Evolutionary conservation across 164 flowering plant species (phyloP), one percentile per base, ranked within the genome.

Genomic region (Magnolia officinalis): DNA sequence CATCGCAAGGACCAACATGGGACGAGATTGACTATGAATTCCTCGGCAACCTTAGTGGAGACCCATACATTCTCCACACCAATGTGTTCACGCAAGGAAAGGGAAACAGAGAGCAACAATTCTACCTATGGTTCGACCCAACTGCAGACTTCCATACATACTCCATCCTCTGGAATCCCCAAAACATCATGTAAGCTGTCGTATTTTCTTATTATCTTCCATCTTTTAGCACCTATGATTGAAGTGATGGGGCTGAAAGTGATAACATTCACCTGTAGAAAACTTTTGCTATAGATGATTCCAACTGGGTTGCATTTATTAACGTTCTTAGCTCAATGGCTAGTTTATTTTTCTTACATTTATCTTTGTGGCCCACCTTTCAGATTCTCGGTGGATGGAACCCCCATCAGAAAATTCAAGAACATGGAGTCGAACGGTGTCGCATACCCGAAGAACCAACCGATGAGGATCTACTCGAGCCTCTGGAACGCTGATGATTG

Each of bases 21-120:
- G 76, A 74, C 37, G 76, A 74, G 26, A 74, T 74, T 29, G 76
- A 63, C 37, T 74, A 52, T 74, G 77, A 74, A 31, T 74, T 74
- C 61, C 77, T 74, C 14, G 77, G 77, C 8, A 74, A 74, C 52
- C 55, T 74, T 1, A 74, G 45, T 14, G 77, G 77, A 26, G 77
- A 74, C 19, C 77, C 71, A 5, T 74, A 65, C 55, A 67, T 51
- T 6, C 70, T 74, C 31, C 77, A 74, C 71, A 74, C 77, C 37
- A 74, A 65, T 29, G 63, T 74, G 49, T 74, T 45, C 16, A 50
- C 77, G n/a, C 77, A 65, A 52, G 77, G 79, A 31, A 63, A 74
- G 70, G 77, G 77, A 1, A 74, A 74, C 77, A 66, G 77, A 66
- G 77, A 74, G 77, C 71, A 65, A 37, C 77, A 65, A 71, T 74